phyloP scores from a whole-genome alignment of 108 stramenopile genomes.

The Cylindrotheca fusiformis region DNA sequence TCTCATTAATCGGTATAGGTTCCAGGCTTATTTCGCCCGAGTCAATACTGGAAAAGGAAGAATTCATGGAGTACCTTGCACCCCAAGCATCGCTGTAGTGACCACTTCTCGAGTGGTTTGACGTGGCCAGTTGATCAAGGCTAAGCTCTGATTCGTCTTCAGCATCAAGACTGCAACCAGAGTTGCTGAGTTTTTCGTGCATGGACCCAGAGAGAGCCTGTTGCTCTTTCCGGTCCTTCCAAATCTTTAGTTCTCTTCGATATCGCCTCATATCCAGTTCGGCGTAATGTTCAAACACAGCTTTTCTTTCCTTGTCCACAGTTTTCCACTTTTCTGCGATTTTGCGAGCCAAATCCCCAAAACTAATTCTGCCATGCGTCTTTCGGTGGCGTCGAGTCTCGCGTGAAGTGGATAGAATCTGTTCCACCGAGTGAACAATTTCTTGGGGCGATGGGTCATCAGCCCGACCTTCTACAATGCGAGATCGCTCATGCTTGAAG shows the following conservation, averaged over 20 bases:
- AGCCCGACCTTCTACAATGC: slow-evolving; percentile 27
- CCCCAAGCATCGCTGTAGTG: slow-evolving; percentile 19
- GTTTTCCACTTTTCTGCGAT: slow-evolving; percentile 67
- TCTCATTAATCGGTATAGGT: slow-evolving; percentile 19
- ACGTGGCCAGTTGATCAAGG: not conserved
- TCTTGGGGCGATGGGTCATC: slow-evolving; percentile 20
- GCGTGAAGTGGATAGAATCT: slow-evolving; percentile 23
- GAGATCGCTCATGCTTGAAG: slow-evolving; percentile 38
- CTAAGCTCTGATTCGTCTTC: slow-evolving; percentile 5
- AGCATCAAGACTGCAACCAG: slow-evolving; percentile 9
- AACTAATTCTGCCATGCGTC: slow-evolving; percentile 73
- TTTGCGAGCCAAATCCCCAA: slow-evolving; percentile 64
- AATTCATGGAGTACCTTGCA: slow-evolving; percentile 28
- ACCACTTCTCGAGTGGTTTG: slow-evolving; percentile 2
- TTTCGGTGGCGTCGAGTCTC: slow-evolving; percentile 39
- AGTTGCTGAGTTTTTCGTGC: slow-evolving; percentile 5
- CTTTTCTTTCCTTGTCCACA: slow-evolving; percentile 20
- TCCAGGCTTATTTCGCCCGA: slow-evolving; percentile 24
- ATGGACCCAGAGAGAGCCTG: slow-evolving; percentile 17
- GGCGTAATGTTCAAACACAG: slow-evolving; percentile 40
- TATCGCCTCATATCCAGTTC: slow-evolving; percentile 43
- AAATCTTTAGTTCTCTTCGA: slow-evolving; percentile 30
- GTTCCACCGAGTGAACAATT: slow-evolving; percentile 31
- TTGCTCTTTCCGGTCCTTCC: slow-evolving; percentile 34
- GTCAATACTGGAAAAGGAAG: slow-evolving; percentile 24